Percentiles rank a stretch among this genome's conserved stretches.
These are phyloP conservation scores for Gynochthodes officinalis DNA, from an alignment of 257 asterid genomes.

Conservation along the genomic window DNA sequence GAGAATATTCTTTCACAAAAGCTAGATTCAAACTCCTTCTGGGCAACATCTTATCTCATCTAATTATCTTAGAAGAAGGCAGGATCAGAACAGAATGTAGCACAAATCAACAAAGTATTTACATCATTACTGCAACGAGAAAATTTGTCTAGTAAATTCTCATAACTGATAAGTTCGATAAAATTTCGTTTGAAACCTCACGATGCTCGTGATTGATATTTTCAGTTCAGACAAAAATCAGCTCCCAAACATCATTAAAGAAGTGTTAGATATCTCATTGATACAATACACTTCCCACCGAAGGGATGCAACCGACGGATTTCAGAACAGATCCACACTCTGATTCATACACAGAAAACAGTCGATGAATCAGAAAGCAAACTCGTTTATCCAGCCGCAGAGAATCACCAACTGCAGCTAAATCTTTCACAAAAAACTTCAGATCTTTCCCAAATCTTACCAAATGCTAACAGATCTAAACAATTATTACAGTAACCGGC, in stretches of 20 bases:
- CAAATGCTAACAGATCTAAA: constrained; percentile 20
- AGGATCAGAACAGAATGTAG: background rate
- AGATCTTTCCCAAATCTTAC: constrained; percentile 14
- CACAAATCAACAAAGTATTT: background rate
- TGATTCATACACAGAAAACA: constrained; percentile 2
- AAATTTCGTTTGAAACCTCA: background rate
- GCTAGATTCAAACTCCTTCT: background rate
- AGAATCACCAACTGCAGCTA: constrained; percentile 7
- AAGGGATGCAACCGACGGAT: background rate
- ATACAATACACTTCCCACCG: background rate
- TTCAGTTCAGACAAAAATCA: constrained; percentile 1
- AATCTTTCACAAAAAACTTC: background rate
- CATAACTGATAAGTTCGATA: background rate
- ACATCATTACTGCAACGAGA: background rate
- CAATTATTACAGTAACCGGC: background rate
- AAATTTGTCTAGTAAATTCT: background rate
- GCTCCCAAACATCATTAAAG: background rate
- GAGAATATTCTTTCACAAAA: background rate
- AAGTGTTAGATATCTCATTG: background rate
- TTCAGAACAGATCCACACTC: constrained; percentile 18
- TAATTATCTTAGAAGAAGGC: background rate
- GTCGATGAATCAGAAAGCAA: background rate
- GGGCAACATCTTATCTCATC: too few species aligned
- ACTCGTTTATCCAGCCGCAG: background rate
- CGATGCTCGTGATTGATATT: background rate